These are phyloP conservation scores for Termitomyces sp. DNA, from an alignment of 768 basidiomycete genomes.

Conservation along the genomic window DNA sequence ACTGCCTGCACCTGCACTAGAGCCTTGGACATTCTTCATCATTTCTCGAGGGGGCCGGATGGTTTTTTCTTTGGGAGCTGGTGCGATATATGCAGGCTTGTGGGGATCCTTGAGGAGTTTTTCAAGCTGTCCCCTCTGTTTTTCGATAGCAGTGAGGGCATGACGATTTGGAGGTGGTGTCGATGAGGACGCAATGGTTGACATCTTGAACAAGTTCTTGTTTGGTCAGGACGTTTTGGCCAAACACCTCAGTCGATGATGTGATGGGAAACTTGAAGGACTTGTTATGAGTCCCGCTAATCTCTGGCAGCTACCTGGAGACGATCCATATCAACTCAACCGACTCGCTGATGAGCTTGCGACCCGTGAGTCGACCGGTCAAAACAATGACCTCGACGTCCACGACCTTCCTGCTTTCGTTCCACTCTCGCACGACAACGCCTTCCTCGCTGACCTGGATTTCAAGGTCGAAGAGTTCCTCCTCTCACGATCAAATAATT, in stretches of 20 bases:
- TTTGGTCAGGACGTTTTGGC: background rate
- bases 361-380: conserved; percentile 39
- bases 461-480: conserved; percentile 90
- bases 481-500: conserved; percentile 79
- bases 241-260: background rate
- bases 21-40: conserved; percentile 99
- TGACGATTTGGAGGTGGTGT: conserved; percentile 39
- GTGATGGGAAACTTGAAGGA: background rate
- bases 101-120: conserved; percentile 87
- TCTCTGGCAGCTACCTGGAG: conserved; percentile 22
- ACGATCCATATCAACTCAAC: conserved; percentile 62
- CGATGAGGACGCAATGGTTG: conserved; percentile 19
- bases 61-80: conserved; percentile 78
- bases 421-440: conserved; percentile 80
- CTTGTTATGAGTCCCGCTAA: background rate
- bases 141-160: conserved; percentile 51
- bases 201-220: conserved; percentile 3
- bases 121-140: conserved; percentile 67
- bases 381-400: conserved; percentile 16
- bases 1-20: conserved; percentile 94
- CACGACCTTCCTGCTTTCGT: conserved; percentile 59
- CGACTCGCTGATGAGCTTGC: conserved; percentile 73
- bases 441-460: conserved; percentile 59
- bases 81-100: conserved; percentile 77
- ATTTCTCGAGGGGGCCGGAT: conserved; percentile 84